Evolutionary conservation across 2,329 filamentous ascomycete species (phyloP), one percentile per base, ranked within the genome.

Genomic region (Didymella sp.): DNA sequence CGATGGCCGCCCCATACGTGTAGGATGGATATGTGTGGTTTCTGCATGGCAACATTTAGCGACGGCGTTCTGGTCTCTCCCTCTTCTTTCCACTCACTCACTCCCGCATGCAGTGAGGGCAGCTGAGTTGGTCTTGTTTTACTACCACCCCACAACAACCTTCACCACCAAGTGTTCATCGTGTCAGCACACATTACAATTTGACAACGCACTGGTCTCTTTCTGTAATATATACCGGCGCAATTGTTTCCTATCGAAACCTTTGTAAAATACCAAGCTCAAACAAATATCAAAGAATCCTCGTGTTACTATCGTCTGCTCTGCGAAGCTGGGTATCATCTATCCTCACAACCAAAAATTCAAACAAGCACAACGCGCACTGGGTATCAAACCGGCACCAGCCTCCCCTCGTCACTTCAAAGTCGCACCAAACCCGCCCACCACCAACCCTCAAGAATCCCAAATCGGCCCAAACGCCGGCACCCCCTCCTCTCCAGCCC

Each of bases 391-490:
- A 12, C 7, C 24, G 15, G 22, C 24, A 45, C 30, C 25, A 8
- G 8, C 22, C 19, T n/a, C 41, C 24, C 17, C 27, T 5, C 37
- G 37, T n/a, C 30, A 19, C 24, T 17, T 12, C 21, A 15, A 17
- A 2, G 5, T 4, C 35, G 8, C 6, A 17, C 9, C 35, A 12
- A 3, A 1, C 31, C 31, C 13, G n/a, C n/a, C n/a, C n/a, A n/a
- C 13, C 31, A 17, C 15, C 15, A 8, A 13, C 17, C 25, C 17
- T 21, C 13, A 51, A 40, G 84, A 86, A 74, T 92, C 90, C 78
- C 88, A 92, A 65, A 92, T 90, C 8, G 89, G 87, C 6, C 89
- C 90, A 75, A 84, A 92, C 8, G 88, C 88, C 2, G 85, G 81
- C 7, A 91, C 75, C 0, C 88, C 52, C 87, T 80, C 33, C 80